Evolutionary conservation across 352 stramenopile genomes (phyloP).

Genomic region (Phytophthora pinifolia): DNA sequence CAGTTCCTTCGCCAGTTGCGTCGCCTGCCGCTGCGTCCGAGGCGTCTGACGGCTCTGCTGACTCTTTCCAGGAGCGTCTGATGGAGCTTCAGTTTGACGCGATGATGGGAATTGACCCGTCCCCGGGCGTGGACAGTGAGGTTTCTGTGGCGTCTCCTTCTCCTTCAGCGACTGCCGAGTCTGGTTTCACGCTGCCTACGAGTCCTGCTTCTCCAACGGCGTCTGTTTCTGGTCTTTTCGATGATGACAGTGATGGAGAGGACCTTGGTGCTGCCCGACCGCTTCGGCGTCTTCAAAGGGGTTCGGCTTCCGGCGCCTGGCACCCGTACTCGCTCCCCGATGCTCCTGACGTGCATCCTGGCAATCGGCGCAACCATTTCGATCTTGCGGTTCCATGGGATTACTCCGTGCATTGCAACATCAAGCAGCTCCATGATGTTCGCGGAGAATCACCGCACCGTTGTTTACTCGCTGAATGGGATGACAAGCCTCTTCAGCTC

Average conservation of each 20-base stretch:
- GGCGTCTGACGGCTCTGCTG: too few species aligned
- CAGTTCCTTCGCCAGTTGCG: too few species aligned
- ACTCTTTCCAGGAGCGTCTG: too few species aligned
- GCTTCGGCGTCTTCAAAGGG: background rate
- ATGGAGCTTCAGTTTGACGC: too few species aligned
- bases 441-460: background rate
- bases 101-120: too few species aligned
- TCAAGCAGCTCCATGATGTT: background rate
- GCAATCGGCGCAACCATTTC: background rate
- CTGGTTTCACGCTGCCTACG: too few species aligned
- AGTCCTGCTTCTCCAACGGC: background rate
- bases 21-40: too few species aligned
- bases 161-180: too few species aligned
- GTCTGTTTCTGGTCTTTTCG: background rate
- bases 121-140: too few species aligned
- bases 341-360: background rate
- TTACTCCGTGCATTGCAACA: background rate
- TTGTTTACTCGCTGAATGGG: conserved; percentile 1
- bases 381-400: background rate
- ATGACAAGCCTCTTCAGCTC: background rate
- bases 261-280: background rate
- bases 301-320: background rate
- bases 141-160: too few species aligned
- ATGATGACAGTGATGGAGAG: background rate
- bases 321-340: background rate